Percentiles rank a stretch among this genome's conserved stretches.
Conservation (phyloP, 2,329 filamentous ascomycete genomes). For the Emmonsiellopsis sp. region DNA sequence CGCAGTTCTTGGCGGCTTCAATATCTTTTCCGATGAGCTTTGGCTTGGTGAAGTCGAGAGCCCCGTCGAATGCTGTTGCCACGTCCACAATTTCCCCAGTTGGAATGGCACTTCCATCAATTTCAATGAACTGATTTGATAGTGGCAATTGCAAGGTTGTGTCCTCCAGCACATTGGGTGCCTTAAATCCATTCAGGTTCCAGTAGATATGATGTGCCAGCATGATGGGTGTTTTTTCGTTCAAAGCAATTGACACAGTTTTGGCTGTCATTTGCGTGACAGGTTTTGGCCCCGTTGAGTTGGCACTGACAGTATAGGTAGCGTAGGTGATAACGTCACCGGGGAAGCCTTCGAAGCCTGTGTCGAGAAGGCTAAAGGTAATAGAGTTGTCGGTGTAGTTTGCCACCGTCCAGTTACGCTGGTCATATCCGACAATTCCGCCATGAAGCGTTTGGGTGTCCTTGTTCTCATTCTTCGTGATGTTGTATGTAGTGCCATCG, state of each 20-base stretch:
- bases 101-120: constrained; percentile 59
- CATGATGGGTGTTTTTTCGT: constrained; percentile 42
- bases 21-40: constrained; percentile 71
- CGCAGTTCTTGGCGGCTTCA: constrained; percentile 61
- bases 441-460: constrained; percentile 47
- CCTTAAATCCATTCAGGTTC: constrained; percentile 42
- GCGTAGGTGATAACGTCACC: constrained; percentile 40
- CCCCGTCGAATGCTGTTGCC: constrained; percentile 55
- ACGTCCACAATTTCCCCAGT: constrained; percentile 67
- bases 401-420: constrained; percentile 42
- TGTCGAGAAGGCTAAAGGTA: constrained; percentile 39
- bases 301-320: constrained; percentile 35
- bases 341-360: constrained; percentile 36
- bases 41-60: constrained; percentile 58
- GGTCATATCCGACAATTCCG: constrained; percentile 39
- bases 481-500: constrained; percentile 38
- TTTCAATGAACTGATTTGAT: constrained; percentile 36
- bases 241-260: constrained; percentile 37
- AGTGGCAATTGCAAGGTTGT: constrained; percentile 39
- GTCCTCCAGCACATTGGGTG: constrained; percentile 33
- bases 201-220: constrained; percentile 44
- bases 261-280: constrained; percentile 33
- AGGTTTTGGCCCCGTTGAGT: constrained; percentile 25
- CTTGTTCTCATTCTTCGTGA: constrained; percentile 43
- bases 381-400: constrained; percentile 31